phyloP scores from a whole-genome alignment of 352 stramenopile species.

The Phytophthora tentaculata region DNA sequence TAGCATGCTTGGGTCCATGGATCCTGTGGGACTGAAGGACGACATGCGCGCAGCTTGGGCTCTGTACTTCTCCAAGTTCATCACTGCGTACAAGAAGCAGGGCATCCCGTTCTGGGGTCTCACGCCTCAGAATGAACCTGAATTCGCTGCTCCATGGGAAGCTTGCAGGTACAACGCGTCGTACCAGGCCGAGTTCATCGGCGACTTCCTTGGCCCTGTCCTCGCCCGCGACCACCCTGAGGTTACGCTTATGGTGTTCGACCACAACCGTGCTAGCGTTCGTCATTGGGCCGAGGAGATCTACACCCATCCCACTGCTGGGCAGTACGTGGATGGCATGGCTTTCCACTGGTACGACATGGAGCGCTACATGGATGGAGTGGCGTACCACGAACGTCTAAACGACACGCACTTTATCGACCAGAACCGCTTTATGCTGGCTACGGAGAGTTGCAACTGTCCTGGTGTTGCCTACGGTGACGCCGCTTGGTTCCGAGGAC shows the following conservation, averaged over 20 bases:
- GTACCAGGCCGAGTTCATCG: conserved; percentile 83
- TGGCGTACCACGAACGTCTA: conserved; percentile 71
- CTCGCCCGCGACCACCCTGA: conserved; percentile 87
- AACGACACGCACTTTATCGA: conserved; percentile 81
- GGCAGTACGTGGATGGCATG: conserved; percentile 89
- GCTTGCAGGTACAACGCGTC: conserved; percentile 60
- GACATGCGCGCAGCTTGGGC: conserved; percentile 79
- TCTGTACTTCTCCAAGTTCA: conserved; percentile 93
- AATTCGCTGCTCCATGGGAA: conserved; percentile 80
- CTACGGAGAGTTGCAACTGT: conserved; percentile 82
- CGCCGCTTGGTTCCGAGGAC: conserved; percentile 81
- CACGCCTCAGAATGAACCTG: conserved; percentile 92
- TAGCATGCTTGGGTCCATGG: conserved; percentile 66
- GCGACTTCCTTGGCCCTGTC: conserved; percentile 82
- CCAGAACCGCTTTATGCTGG: conserved; percentile 65
- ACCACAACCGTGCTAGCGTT: conserved; percentile 90
- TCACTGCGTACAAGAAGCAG: conserved; percentile 88
- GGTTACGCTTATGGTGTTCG: conserved; percentile 92
- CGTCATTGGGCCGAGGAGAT: conserved; percentile 76
- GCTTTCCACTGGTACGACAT: conserved; percentile 92
- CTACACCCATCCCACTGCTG: conserved; percentile 63
- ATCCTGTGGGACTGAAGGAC: conserved; percentile 54
- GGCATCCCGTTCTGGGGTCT: conserved; percentile 89
- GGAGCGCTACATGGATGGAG: conserved; percentile 72
- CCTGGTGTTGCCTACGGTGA: conserved; percentile 61